Conservation (phyloP, 2,329 filamentous ascomycete genomes). For the Claviceps spartinae region DNA sequence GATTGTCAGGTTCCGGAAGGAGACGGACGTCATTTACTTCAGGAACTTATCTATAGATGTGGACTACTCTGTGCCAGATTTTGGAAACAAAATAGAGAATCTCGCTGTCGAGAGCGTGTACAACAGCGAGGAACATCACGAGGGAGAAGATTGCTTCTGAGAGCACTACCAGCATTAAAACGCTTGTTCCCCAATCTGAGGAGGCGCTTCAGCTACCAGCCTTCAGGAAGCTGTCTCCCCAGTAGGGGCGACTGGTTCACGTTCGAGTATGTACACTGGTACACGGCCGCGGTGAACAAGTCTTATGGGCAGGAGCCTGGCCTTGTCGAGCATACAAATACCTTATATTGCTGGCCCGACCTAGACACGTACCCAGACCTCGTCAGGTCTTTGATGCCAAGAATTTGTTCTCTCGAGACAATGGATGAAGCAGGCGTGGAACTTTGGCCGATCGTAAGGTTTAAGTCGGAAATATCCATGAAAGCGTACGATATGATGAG, state of each 20-base stretch:
- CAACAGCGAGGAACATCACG: background rate
- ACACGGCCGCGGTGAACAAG: slow-evolving; percentile 12
- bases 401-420: background rate
- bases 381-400: slow-evolving; percentile 12
- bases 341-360: slow-evolving; percentile 22
- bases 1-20: slow-evolving; percentile 16
- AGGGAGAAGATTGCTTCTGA: background rate
- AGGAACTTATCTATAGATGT: slow-evolving; percentile 5
- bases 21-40: slow-evolving; percentile 18
- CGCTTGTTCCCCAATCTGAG: slow-evolving; percentile 14
- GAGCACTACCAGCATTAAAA: background rate
- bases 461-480: slow-evolving; percentile 12
- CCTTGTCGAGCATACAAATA: slow-evolving; percentile 12
- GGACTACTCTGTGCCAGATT: slow-evolving; percentile 11
- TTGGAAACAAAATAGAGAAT: slow-evolving; percentile 17
- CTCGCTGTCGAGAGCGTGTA: slow-evolving; percentile 12
- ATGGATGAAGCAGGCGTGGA: slow-evolving; percentile 8
- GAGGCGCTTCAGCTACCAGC: slow-evolving; percentile 12
- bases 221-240: background rate
- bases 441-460: slow-evolving; percentile 19
- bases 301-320: slow-evolving; percentile 10
- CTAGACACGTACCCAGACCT: slow-evolving; percentile 16
- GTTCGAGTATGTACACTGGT: slow-evolving; percentile 15
- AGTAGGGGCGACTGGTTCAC: slow-evolving; percentile 17
- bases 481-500: slow-evolving; percentile 9